phyloP scores from a whole-genome alignment of 208 protist genomes.

The Trichomonas vaginalis region DNA sequence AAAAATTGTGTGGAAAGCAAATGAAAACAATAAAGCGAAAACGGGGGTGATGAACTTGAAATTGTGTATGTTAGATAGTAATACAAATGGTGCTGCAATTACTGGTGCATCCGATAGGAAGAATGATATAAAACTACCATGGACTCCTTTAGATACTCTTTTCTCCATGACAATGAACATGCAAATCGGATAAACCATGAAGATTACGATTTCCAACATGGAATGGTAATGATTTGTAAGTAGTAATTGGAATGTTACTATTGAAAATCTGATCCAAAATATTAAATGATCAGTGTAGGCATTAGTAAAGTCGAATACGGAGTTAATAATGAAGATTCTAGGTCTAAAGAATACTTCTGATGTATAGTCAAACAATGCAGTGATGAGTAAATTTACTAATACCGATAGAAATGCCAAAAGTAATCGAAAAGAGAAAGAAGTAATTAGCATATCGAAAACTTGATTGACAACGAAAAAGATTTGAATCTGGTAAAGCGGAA shows the following conservation, averaged over 20 bases:
- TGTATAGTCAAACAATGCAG: neutral
- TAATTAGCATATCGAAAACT: too few relatives aligned
- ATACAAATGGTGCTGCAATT: neutral
- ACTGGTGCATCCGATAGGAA: neutral
- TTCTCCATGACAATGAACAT: neutral
- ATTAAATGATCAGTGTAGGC: neutral
- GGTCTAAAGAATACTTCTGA: neutral
- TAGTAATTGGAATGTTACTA: neutral
- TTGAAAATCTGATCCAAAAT: neutral
- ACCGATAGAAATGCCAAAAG: neutral
- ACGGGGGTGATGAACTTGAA: neutral
- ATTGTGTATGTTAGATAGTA: neutral
- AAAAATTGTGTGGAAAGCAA: neutral
- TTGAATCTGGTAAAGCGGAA: too few relatives aligned
- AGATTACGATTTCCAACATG: neutral
- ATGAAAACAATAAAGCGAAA: neutral
- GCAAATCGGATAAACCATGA: neutral
- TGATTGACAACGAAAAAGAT: too few relatives aligned
- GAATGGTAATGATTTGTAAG: neutral
- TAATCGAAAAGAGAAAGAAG: neutral
- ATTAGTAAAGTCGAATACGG: neutral
- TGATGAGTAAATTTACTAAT: neutral
- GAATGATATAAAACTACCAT: neutral
- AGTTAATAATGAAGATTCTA: neutral
- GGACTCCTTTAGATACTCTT: neutral